A percentile compares a stretch with the other conserved stretches of the same genome.
phyloP scores from a whole-genome alignment of 495 filamentous ascomycete species.

The Beverwykella pulmonaria region DNA sequence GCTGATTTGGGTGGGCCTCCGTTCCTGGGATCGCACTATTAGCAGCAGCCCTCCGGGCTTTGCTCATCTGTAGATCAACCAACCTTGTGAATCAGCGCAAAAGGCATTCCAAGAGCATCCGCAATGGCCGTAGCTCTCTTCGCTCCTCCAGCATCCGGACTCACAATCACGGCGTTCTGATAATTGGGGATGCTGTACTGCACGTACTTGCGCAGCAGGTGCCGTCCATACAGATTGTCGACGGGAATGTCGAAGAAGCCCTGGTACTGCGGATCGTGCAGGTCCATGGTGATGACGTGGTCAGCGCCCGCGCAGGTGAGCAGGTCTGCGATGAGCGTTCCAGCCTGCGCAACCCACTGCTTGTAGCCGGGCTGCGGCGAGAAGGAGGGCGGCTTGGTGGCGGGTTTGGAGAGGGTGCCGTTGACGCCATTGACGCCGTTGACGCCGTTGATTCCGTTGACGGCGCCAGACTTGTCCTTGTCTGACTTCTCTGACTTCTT shows the following conservation, averaged over 20 bases:
- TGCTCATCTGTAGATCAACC: slow-evolving; percentile 40
- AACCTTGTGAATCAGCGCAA: slow-evolving; percentile 98
- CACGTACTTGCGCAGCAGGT: slow-evolving; percentile 87
- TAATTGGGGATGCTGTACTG: slow-evolving; percentile 82
- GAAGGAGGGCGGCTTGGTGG: slow-evolving; percentile 54
- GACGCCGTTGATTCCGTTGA: slow-evolving; percentile 10
- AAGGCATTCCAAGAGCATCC: slow-evolving; percentile 86
- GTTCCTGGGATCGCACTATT: slow-evolving; percentile 65
- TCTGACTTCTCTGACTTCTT: slow-evolving; percentile 60
- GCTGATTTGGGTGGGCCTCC: slow-evolving; percentile 88
- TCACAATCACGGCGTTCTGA: slow-evolving; percentile 88
- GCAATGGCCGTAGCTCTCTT: slow-evolving; percentile 98
- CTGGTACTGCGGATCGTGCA: slow-evolving; percentile 98
- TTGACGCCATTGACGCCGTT: slow-evolving; percentile 28
- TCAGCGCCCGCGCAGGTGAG: slow-evolving; percentile 95
- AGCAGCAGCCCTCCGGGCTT: slow-evolving; percentile 33
- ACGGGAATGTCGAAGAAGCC: slow-evolving; percentile 99
- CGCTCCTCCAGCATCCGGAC: slow-evolving; percentile 93
- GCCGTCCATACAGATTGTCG: slow-evolving; percentile 90
- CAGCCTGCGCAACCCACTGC: slow-evolving; percentile 97
- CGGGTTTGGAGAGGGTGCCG: slow-evolving; percentile 16
- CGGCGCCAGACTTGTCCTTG: slow-evolving; percentile 36
- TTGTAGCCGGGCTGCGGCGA: slow-evolving; percentile 89
- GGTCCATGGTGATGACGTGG: slow-evolving; percentile 95
- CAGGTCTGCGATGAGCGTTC: slow-evolving; percentile 91